These are phyloP conservation scores for Microglena sp. DNA, from an alignment of 139 green algal genomes.

Conservation along the genomic window DNA sequence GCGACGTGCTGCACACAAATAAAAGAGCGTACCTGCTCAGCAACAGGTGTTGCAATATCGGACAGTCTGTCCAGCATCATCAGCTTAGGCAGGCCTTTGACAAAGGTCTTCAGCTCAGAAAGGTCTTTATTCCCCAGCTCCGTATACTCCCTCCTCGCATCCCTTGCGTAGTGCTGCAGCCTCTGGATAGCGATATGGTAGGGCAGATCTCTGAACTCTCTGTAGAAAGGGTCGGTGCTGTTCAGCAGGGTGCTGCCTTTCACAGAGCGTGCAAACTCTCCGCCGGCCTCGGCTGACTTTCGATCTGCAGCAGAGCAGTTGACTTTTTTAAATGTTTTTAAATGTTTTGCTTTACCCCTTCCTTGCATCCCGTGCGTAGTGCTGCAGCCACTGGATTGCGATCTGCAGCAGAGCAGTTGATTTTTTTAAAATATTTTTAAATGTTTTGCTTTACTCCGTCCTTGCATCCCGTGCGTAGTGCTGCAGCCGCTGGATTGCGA, in stretches of 20 bases:
- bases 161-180: constrained; percentile 30
- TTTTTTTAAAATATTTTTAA: too few species aligned
- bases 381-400: too few species aligned
- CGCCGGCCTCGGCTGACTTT: not conserved
- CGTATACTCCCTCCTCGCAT: constrained; percentile 37
- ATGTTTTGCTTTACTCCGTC: constrained; percentile 35
- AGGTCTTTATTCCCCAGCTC: constrained; percentile 39
- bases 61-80: constrained; percentile 38
- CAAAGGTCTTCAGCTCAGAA: constrained; percentile 24
- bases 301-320: not conserved
- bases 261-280: constrained; percentile 3
- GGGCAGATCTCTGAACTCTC: constrained; percentile 45
- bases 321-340: too few species aligned
- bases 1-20: too few species aligned
- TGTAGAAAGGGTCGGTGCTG: constrained; percentile 43
- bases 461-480: constrained; percentile 32
- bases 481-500: constrained; percentile 16
- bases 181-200: constrained; percentile 39
- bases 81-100: constrained; percentile 42
- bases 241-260: constrained; percentile 32
- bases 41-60: constrained; percentile 37
- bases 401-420: too few species aligned
- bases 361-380: too few species aligned
- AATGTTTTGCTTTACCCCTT: too few species aligned
- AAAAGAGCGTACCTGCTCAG: constrained; percentile 40